A percentile compares a stretch with the other conserved stretches of the same genome.
phyloP scores from a whole-genome alignment of 2,329 filamentous ascomycete species.

The Diaporthe sp. region DNA sequence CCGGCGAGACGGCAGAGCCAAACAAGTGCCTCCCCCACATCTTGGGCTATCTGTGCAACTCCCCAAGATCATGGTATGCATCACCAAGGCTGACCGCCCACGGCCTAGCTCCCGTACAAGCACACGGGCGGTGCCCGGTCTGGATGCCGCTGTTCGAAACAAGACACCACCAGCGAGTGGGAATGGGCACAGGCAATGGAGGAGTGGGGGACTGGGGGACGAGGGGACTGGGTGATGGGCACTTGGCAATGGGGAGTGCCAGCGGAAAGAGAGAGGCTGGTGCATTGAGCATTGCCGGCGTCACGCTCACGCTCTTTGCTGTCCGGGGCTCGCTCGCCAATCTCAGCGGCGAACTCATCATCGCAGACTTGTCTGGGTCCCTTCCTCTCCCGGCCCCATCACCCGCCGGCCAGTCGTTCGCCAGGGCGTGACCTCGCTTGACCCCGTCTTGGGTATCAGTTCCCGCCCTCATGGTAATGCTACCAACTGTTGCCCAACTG shows the following conservation, averaged over 20 bases:
- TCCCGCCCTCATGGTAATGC: constrained; percentile 34
- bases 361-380: constrained; percentile 11
- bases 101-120: constrained; percentile 37
- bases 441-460: constrained; percentile 16
- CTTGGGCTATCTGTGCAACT: constrained; percentile 28
- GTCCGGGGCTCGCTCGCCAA: constrained; percentile 38
- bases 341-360: constrained; percentile 33
- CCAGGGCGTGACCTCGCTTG: neutral
- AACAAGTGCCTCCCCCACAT: constrained; percentile 28
- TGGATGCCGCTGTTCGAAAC: constrained; percentile 36
- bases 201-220: neutral
- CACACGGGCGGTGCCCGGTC: neutral
- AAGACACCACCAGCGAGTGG: constrained; percentile 12
- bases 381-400: constrained; percentile 19
- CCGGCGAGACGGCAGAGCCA: constrained; percentile 30
- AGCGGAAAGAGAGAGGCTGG: constrained; percentile 18
- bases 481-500: constrained; percentile 29
- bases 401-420: constrained; percentile 16
- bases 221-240: neutral
- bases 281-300: constrained; percentile 37
- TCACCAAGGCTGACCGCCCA: constrained; percentile 27
- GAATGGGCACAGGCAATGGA: neutral
- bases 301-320: constrained; percentile 33
- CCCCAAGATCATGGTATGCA: constrained; percentile 24
- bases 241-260: neutral